These are phyloP conservation scores for Arthonia radiata DNA, from an alignment of 495 filamentous ascomycete genomes.

Conservation along the genomic window DNA sequence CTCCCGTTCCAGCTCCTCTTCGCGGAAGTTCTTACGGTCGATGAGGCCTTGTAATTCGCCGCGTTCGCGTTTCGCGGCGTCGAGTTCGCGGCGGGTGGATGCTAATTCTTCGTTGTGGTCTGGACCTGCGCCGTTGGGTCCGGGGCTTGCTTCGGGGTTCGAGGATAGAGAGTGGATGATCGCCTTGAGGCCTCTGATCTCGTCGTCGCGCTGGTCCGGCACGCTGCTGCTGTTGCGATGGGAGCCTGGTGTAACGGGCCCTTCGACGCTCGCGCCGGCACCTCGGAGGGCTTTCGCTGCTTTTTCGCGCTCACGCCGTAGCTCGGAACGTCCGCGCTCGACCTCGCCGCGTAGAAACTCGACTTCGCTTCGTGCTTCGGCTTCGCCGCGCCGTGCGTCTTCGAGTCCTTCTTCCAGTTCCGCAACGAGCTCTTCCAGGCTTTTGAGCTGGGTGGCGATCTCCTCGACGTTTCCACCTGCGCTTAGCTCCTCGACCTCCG, in stretches of 20 bases:
- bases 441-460: slow-evolving; percentile 74
- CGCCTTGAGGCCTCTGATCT: slow-evolving; percentile 87
- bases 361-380: slow-evolving; percentile 85
- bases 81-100: slow-evolving; percentile 26
- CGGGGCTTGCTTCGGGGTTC: no score
- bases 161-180: slow-evolving; percentile 86
- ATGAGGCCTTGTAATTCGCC: slow-evolving; percentile 44
- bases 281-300: slow-evolving; percentile 37
- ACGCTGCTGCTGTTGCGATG: slow-evolving; percentile 39
- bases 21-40: slow-evolving; percentile 45
- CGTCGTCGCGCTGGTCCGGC: slow-evolving; percentile 87
- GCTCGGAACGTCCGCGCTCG: slow-evolving; percentile 72
- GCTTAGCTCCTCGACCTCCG: slow-evolving; percentile 59
- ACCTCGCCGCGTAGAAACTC: slow-evolving; percentile 93
- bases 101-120: slow-evolving; percentile 14
- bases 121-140: no score
- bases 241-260: slow-evolving; percentile 23
- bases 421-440: slow-evolving; percentile 83
- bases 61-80: slow-evolving; percentile 51
- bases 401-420: slow-evolving; percentile 93
- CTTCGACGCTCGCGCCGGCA: slow-evolving; percentile 24
- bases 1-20: slow-evolving; percentile 79
- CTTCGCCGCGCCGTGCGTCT: slow-evolving; percentile 86
- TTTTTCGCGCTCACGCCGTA: slow-evolving; percentile 74
- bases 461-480: slow-evolving; percentile 74